These are phyloP conservation scores for Linum tenue DNA, from an alignment of 345 rosid genomes.

Conservation along the genomic window DNA sequence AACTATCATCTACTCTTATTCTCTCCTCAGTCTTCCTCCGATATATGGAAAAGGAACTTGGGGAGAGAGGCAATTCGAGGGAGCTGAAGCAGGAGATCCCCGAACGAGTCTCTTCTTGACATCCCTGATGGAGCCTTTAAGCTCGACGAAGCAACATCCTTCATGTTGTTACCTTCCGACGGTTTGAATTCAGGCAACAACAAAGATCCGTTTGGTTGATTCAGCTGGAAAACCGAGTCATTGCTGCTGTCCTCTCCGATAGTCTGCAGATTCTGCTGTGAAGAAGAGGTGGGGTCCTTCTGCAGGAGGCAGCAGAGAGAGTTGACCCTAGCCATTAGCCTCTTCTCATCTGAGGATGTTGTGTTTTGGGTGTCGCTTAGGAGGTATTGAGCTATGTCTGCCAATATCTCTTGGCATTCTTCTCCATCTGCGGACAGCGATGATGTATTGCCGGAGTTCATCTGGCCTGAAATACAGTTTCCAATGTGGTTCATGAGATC, in stretches of 20 bases:
- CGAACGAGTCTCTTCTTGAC: slow-evolving; percentile 82
- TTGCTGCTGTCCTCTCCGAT: slow-evolving; percentile 32
- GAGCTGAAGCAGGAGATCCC: slow-evolving; percentile 73
- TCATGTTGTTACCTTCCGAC: slow-evolving; percentile 25
- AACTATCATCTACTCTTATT: slow-evolving; percentile 38
- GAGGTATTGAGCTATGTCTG: slow-evolving; percentile 75
- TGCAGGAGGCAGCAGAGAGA: slow-evolving; percentile 93
- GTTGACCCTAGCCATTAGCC: slow-evolving; percentile 94
- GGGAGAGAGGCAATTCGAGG: slow-evolving; percentile 87
- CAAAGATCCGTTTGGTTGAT: not conserved
- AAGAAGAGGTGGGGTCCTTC: slow-evolving; percentile 42
- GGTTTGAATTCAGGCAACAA: too few relatives aligned
- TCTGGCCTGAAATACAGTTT: slow-evolving; percentile 61
- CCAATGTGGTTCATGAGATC: slow-evolving; percentile 77
- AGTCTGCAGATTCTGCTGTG: slow-evolving; percentile 38
- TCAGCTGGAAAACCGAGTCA: slow-evolving; percentile 14
- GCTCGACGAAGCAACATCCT: slow-evolving; percentile 34
- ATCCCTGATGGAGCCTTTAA: slow-evolving; percentile 55
- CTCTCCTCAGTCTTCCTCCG: slow-evolving; percentile 59
- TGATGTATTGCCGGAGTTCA: slow-evolving; percentile 37
- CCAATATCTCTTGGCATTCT: slow-evolving; percentile 48
- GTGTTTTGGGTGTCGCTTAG: slow-evolving; percentile 62
- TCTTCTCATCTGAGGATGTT: slow-evolving; percentile 73
- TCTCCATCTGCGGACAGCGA: slow-evolving; percentile 23
- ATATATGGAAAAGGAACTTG: slow-evolving; percentile 79